Evolutionary conservation across 768 basidiomycete genomes (phyloP).

Genomic region (Paxillus involutus): DNA sequence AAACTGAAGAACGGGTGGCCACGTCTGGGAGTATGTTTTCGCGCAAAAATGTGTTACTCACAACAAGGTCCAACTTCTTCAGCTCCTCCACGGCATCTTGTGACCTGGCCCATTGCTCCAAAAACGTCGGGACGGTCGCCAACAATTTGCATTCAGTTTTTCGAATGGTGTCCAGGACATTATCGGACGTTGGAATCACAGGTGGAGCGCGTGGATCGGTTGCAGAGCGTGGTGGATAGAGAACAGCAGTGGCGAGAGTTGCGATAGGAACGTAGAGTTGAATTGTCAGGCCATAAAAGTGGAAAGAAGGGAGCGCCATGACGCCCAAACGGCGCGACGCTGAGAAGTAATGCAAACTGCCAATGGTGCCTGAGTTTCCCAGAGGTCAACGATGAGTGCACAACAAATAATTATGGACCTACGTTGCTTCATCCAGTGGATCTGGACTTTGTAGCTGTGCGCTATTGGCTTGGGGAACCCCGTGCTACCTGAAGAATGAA

Average conservation of each 20-base stretch:
- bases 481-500: constrained; percentile 38
- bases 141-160: constrained; percentile 9
- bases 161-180: constrained; percentile 15
- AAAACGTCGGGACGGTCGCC: constrained; percentile 18
- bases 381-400: too few species aligned
- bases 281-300: constrained; percentile 31
- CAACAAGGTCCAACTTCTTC: constrained; percentile 16
- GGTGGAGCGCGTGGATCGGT: constrained; percentile 7
- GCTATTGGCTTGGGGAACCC: constrained; percentile 46
- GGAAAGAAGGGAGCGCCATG: constrained; percentile 41
- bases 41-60: constrained; percentile 4
- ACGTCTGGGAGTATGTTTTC: neutral
- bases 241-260: constrained; percentile 18
- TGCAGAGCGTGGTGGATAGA: constrained; percentile 33
- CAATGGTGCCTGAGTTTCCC: neutral
- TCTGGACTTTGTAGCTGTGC: constrained; percentile 29
- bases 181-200: constrained; percentile 19
- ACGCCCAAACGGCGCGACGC: constrained; percentile 24
- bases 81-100: constrained; percentile 14
- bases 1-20: neutral
- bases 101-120: constrained; percentile 13
- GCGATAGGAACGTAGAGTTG: constrained; percentile 34
- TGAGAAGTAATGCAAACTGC: neutral
- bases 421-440: constrained; percentile 37
- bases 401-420: constrained; percentile 4